Base-by-base conservation (phyloP, 176 grass and related monocot genomes). In the Avena atlantica region DNA sequence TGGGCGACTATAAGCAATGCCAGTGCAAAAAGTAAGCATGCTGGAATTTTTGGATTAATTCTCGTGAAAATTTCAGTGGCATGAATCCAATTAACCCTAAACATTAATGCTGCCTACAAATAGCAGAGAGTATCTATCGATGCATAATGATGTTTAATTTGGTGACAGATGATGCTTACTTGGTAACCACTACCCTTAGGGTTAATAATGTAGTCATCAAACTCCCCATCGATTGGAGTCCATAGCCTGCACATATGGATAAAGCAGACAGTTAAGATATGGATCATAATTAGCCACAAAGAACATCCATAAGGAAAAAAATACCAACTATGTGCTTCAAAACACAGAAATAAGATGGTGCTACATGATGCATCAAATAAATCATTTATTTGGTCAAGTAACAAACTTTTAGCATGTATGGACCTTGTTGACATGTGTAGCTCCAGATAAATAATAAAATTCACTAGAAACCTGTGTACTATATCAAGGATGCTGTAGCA, bases 151-250 rank as follows among this genome's bases (percentile, higher is more conserved):
- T 68, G 48, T 84, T 69, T 77, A 76, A 24, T 34, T 53, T 76
- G 70, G 78, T 76, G 36, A 13, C 52, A 79, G 16, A 87, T 80
- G n/a, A 88, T 76, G 87, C 82, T 88, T 95, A 98, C 96, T 93
- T 94, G 96, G 85, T 98, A 98, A 85, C 96, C 96, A 37, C 96
- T 98, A 78, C 90, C 90, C 92, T 98, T 98, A 78, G 96, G 96
- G 81, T 98, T 98, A 45, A 98, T 86, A 78, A 98, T 91, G 86
- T 98, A 98, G 69, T 98, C 96, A 94, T 98, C 96, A 74, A 98
- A 98, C 72, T 98, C 93, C 70, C 96, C 93, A 91, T 95, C 96
- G 68, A 98, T 92, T 83, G 96, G 93, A 85, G 90, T 94, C 93
- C 96, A 98, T 76, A 98, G 81, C 87, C 96, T 98, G 91, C 68